Percentiles rank a stretch among this genome's conserved stretches.
Evolutionary conservation across 108 stramenopile species (phyloP).

Genomic region (Skeletonema menzelii): DNA sequence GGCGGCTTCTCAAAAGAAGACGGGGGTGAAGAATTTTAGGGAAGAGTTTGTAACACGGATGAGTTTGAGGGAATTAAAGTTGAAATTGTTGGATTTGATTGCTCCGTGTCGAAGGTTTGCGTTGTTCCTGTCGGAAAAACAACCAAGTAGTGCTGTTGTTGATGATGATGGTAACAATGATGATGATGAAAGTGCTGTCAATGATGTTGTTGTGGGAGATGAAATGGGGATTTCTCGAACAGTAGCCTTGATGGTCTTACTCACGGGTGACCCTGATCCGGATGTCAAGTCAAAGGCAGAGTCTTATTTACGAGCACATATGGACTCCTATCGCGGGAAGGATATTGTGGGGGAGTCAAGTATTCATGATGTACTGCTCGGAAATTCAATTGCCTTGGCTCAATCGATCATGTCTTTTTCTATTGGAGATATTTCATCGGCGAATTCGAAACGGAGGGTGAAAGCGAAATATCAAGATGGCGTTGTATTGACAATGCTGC

Average conservation of each 20-base stretch:
- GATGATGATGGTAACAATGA: background rate
- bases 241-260: slow-evolving; percentile 59
- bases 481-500: slow-evolving; percentile 30
- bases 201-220: background rate
- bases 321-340: slow-evolving; percentile 54
- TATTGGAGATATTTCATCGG: slow-evolving; percentile 51
- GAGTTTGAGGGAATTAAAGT: slow-evolving; percentile 41
- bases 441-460: slow-evolving; percentile 1
- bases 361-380: slow-evolving; percentile 38
- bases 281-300: slow-evolving; percentile 64
- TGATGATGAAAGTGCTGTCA: background rate
- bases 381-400: slow-evolving; percentile 45
- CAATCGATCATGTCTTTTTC: slow-evolving; percentile 49
- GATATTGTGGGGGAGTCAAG: slow-evolving; percentile 17
- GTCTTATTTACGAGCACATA: slow-evolving; percentile 61
- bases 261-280: slow-evolving; percentile 57
- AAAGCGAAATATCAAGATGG: slow-evolving; percentile 12
- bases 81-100: slow-evolving; percentile 69
- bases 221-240: slow-evolving; percentile 54
- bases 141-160: background rate
- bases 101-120: slow-evolving; percentile 64
- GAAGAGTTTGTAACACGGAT: slow-evolving; percentile 21
- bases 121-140: slow-evolving; percentile 49
- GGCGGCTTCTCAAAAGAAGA: slow-evolving; percentile 36
- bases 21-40: slow-evolving; percentile 61